Percentiles rank a stretch among this genome's conserved stretches.
phyloP scores from a whole-genome alignment of 331 rosid species.

The Erythrophleum ivorense region DNA sequence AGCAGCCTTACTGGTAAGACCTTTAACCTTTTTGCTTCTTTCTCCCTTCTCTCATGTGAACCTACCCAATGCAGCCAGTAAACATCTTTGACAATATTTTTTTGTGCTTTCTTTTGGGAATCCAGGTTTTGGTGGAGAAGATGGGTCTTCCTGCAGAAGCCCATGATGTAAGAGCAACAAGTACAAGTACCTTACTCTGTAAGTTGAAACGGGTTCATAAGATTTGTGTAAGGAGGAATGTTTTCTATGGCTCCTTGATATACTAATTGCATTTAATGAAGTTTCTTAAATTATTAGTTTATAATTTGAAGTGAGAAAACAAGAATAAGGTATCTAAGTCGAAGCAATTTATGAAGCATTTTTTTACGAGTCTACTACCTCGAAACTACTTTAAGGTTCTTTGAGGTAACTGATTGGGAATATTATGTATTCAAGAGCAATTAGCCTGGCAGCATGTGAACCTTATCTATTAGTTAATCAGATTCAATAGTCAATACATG shows the following conservation, averaged over 20 bases:
- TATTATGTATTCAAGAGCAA: conserved; percentile 12
- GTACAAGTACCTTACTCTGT: conserved; percentile 46
- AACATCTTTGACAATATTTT: conserved; percentile 19
- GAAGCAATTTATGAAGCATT: neutral
- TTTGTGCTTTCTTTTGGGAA: conserved; percentile 28
- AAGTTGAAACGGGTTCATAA: conserved; percentile 34
- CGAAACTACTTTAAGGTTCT: neutral
- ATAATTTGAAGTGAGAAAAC: neutral
- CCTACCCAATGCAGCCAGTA: neutral
- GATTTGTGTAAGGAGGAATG: neutral
- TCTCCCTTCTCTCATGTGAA: conserved; percentile 22
- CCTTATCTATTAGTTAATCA: neutral
- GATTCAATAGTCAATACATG: neutral
- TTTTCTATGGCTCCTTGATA: neutral
- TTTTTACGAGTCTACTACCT: neutral
- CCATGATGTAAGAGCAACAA: conserved; percentile 30
- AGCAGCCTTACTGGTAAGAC: conserved; percentile 73
- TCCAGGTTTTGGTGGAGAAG: conserved; percentile 81
- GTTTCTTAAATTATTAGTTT: conserved; percentile 9
- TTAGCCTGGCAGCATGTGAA: neutral
- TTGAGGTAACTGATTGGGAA: conserved; percentile 23
- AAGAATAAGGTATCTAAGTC: neutral
- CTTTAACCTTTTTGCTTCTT: neutral
- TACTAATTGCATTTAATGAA: neutral
- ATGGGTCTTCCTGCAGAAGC: conserved; percentile 74